Percentiles rank a stretch among this genome's conserved stretches.
Evolutionary conservation across 495 filamentous ascomycete genomes (phyloP).

Genomic region (Apodospora peruviana): DNA sequence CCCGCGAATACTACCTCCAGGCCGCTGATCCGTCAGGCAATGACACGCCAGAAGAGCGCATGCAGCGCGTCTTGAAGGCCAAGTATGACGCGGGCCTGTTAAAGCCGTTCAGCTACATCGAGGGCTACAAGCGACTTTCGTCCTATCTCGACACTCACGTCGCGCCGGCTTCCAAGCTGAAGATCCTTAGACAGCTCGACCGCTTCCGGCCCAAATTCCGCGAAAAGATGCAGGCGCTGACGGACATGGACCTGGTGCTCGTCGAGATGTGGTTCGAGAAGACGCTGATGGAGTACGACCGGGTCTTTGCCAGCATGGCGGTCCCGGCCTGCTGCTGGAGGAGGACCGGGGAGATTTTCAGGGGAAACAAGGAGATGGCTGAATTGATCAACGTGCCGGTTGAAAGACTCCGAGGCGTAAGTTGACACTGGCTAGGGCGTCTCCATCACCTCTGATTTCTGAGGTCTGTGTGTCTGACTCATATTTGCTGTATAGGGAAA

Average conservation of each 20-base stretch:
- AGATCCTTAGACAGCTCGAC: conserved; percentile 85
- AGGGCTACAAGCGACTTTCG: conserved; percentile 84
- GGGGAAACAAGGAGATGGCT: conserved; percentile 98
- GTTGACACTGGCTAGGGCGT: conserved; percentile 32
- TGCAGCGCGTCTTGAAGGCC: conserved; percentile 89
- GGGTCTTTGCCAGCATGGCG: conserved; percentile 98
- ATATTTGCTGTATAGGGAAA: conserved; percentile 60
- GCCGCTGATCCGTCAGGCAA: conserved; percentile 92
- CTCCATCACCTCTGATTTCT: too few species aligned
- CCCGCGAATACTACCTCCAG: conserved; percentile 92
- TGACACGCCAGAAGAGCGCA: conserved; percentile 85
- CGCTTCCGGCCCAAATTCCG: conserved; percentile 93
- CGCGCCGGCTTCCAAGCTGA: conserved; percentile 68
- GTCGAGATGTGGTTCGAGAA: conserved; percentile 99
- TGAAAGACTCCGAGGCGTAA: conserved; percentile 83
- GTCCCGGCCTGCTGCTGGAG: conserved; percentile 98
- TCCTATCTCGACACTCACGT: conserved; percentile 88
- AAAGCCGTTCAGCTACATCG: conserved; percentile 96
- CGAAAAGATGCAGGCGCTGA: conserved; percentile 85
- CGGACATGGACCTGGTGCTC: conserved; percentile 84
- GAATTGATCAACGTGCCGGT: conserved; percentile 92
- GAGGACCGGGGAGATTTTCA: conserved; percentile 93
- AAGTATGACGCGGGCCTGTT: conserved; percentile 93
- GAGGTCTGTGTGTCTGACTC: too few species aligned
- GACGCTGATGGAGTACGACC: conserved; percentile 92